Conservation (phyloP, 2,329 filamentous ascomycete genomes). For the Metarhizium sp. region DNA sequence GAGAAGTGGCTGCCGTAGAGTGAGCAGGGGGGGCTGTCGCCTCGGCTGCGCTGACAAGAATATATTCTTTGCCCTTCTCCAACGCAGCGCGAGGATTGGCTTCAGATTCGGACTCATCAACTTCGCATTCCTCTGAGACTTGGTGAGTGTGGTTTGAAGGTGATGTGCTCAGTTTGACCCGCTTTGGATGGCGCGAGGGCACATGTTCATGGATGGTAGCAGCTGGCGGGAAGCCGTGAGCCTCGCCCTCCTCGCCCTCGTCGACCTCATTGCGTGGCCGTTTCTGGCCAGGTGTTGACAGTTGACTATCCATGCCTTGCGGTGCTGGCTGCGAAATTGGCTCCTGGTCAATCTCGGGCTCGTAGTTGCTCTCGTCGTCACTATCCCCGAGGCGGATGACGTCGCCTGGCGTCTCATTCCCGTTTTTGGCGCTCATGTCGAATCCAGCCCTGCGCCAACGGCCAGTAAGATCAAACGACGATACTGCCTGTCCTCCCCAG, state of each 20-base stretch:
- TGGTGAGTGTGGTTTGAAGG: constrained; percentile 1
- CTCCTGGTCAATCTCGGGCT: background rate
- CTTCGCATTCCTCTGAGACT: constrained; percentile 24
- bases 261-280: constrained; percentile 1
- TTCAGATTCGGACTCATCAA: constrained; percentile 15
- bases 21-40: background rate
- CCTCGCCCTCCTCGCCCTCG: background rate
- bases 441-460: background rate
- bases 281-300: background rate
- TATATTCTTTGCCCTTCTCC: constrained; percentile 3
- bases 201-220: background rate
- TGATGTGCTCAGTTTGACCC: constrained; percentile 9
- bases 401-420: background rate
- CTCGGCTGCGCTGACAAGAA: background rate
- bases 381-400: constrained; percentile 3
- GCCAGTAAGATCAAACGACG: background rate
- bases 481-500: background rate
- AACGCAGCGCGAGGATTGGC: constrained; percentile 6
- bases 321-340: background rate
- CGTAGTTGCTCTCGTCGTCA: constrained; percentile 3
- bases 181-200: constrained; percentile 10
- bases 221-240: constrained; percentile 3
- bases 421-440: constrained; percentile 1
- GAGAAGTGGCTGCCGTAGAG: background rate
- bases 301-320: background rate